A percentile compares a stretch with the other conserved stretches of the same genome.
phyloP scores from a whole-genome alignment of 2,329 filamentous ascomycete genomes.

The Beauveria bassiana region DNA sequence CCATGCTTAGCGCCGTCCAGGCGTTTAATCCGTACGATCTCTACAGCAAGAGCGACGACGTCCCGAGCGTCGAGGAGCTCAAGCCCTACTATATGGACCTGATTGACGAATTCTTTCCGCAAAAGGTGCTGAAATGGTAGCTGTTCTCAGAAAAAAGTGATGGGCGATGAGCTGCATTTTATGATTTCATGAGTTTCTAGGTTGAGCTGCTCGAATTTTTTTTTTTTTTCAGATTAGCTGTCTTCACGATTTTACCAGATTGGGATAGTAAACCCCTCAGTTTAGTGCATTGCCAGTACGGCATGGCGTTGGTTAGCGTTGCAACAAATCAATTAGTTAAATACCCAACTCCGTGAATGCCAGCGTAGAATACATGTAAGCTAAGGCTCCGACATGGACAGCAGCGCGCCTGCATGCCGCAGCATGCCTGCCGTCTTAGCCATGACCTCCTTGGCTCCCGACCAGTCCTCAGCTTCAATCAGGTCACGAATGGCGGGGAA shows the following conservation, averaged over 20 bases:
- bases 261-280: too few relatives aligned
- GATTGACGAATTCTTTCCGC: constrained; percentile 36
- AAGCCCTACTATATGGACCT: constrained; percentile 48
- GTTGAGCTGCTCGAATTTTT: not conserved
- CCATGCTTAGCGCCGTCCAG: constrained; percentile 72
- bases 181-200: not conserved
- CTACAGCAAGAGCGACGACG: constrained; percentile 83
- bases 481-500: constrained; percentile 73
- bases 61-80: constrained; percentile 67
- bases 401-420: constrained; percentile 37
- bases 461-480: constrained; percentile 59
- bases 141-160: not conserved
- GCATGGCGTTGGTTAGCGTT: not conserved
- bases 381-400: constrained; percentile 6
- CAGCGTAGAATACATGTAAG: not conserved
- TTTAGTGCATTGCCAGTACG: not conserved
- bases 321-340: not conserved
- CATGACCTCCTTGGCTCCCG: constrained; percentile 53
- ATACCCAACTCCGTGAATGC: not conserved
- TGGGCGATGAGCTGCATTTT: not conserved
- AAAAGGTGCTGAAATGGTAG: constrained; percentile 32
- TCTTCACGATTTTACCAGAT: too few relatives aligned
- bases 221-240: not conserved
- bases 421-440: constrained; percentile 59
- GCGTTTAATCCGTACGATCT: constrained; percentile 89